Percentiles rank a stretch among this genome's conserved stretches.
Conservation (phyloP, 805 yeast genomes). For the Yarrowia porcina region DNA sequence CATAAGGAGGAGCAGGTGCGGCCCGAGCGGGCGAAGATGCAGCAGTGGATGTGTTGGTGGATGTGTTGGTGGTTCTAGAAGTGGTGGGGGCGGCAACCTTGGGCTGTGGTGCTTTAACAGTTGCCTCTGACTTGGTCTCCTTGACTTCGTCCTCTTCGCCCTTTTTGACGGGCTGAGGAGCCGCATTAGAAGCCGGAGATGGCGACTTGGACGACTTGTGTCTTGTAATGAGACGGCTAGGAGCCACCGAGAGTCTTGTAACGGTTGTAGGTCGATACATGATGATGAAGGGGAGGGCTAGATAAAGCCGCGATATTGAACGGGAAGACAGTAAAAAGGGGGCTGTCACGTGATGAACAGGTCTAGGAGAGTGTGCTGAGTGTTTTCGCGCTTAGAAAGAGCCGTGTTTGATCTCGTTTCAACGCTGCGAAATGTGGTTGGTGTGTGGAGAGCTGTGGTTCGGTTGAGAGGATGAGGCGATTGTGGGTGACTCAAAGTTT, state of each 20-base stretch:
- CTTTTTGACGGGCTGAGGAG: conserved; percentile 18
- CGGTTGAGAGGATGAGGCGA: conserved; percentile 22
- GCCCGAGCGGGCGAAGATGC: conserved; percentile 5
- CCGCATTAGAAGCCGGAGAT: conserved; percentile 1
- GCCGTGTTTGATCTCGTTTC: not conserved
- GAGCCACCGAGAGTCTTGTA: not conserved
- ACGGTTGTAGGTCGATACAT: conserved; percentile 9
- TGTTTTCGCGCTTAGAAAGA: not conserved
- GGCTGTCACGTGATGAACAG: not conserved
- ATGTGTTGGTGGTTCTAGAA: no score
- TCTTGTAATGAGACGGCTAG: not conserved
- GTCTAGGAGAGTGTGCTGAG: not conserved
- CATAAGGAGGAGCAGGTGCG: conserved; percentile 17
- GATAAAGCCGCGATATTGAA: not conserved
- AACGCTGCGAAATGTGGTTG: not conserved
- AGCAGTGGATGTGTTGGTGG: not conserved
- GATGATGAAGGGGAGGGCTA: not conserved
- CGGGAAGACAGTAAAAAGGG: not conserved
- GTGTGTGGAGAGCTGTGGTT: not conserved
- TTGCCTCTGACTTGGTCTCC: not conserved
- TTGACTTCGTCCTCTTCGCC: conserved; percentile 13
- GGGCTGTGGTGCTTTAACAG: not conserved
- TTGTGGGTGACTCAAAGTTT: conserved; percentile 12
- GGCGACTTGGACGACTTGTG: conserved; percentile 25
- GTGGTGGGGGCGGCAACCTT: not conserved